Conservation (phyloP, 208 protist species). For the Phytomonas francai region DNA sequence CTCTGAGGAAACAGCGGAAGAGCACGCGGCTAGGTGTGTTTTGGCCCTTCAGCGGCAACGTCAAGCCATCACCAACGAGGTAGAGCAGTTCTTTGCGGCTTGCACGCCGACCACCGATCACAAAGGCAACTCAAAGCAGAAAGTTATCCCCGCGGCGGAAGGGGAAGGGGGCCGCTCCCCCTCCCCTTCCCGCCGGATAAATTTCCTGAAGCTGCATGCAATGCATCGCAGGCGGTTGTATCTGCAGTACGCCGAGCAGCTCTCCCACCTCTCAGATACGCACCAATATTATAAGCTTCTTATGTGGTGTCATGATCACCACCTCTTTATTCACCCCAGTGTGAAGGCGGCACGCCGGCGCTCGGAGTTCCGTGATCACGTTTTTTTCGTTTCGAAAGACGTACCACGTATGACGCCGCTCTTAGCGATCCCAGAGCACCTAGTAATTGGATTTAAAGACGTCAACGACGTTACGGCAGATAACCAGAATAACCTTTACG, state of each 20-base stretch:
- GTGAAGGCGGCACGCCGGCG: constrained; percentile 29
- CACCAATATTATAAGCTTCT: constrained; percentile 76
- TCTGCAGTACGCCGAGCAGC: constrained; percentile 36
- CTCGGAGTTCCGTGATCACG: constrained; percentile 67
- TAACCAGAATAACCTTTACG: constrained; percentile 52
- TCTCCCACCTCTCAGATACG: constrained; percentile 57
- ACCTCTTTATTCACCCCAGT: constrained; percentile 70
- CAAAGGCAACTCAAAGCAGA: too few relatives aligned
- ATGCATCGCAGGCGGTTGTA: constrained; percentile 54
- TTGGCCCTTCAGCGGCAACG: not conserved
- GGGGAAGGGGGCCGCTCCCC: too few relatives aligned
- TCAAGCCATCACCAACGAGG: not conserved
- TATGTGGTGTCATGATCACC: constrained; percentile 84
- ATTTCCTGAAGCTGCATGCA: constrained; percentile 23
- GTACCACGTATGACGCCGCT: constrained; percentile 57
- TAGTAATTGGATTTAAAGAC: constrained; percentile 75
- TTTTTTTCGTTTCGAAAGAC: constrained; percentile 49
- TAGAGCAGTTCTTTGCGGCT: not conserved
- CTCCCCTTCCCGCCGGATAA: not conserved
- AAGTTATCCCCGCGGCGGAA: too few relatives aligned
- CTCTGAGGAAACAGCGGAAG: too few relatives aligned
- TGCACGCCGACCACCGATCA: too few relatives aligned
- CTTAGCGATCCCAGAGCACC: constrained; percentile 67
- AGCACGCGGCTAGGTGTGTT: too few relatives aligned
- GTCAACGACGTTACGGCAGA: constrained; percentile 14